Conservation (phyloP, 345 rosid genomes). For the Hibiscus mutabilis region DNA sequence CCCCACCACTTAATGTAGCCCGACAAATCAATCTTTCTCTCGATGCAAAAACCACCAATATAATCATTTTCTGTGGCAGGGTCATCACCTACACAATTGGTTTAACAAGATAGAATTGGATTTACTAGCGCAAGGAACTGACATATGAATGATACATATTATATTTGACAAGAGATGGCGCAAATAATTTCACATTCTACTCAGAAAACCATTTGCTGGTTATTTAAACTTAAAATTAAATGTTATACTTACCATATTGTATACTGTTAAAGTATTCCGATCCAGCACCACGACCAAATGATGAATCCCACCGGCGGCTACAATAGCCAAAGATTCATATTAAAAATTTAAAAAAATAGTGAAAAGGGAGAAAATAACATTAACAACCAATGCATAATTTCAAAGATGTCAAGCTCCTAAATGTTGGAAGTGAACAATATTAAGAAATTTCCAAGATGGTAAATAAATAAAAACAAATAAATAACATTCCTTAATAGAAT, state of each 20-base stretch:
- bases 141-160: background rate
- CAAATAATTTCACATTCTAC: background rate
- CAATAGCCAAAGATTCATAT: constrained; percentile 10
- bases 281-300: constrained; percentile 69
- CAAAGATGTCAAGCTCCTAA: background rate
- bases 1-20: constrained; percentile 94
- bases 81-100: constrained; percentile 59
- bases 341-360: background rate
- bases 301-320: constrained; percentile 78
- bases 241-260: constrained; percentile 43
- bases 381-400: constrained; percentile 5
- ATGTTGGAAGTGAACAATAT: background rate
- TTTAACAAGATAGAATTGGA: constrained; percentile 13
- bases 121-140: background rate
- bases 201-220: background rate
- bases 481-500: too few relatives aligned
- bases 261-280: constrained; percentile 69
- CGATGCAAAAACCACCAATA: constrained; percentile 62
- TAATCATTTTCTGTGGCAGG: constrained; percentile 64
- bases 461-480: background rate
- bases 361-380: background rate
- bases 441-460: background rate
- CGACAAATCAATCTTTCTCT: constrained; percentile 83
- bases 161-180: background rate
- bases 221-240: background rate